Evolutionary conservation across 163 green algal species (phyloP), one percentile per base, ranked within the genome.

Genomic region (Scenedesmus sp.): DNA sequence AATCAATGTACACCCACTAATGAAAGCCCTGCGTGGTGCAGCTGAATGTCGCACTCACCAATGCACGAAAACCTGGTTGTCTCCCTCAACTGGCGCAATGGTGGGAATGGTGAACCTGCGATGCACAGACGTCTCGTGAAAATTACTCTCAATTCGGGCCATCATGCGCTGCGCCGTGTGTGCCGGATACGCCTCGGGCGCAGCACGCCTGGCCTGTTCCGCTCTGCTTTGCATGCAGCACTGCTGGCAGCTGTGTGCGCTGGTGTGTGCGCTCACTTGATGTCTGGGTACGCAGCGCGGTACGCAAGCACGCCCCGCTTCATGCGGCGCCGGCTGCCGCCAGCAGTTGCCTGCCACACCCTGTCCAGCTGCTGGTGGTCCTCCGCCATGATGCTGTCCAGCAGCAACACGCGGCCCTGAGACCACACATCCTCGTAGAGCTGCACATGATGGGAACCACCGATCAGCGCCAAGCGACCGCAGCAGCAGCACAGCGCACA

Each of bases 221-320:
- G 34, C 34, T 46, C 34, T 46, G 18, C 66, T 76, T 12, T 70
- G 62, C 16, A 70, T 18, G 62, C 18, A 76, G 4, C 10, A 77
- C 15, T 46, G 34, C 34, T 46, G 34, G 34, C 34, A 46, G 34
- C 34, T 46, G 34, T 46, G 34, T 46, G 34, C 34, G 34, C 34
- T 46, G 34, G 34, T 46, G 34, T 46, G 34, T 46, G 34, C 34
- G 34, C 87, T 84, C 55, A 92, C 91, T 57, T 90, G 12, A 94
- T 88, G 73, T 94, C 92, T 46, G 92, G 92, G 74, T 94, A 94
- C 13, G 92, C 92, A 15, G 88, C 84, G 16, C 92, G 60, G 76
- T 94, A 94, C 1, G 92, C 92, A 3, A 94, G 84, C 23, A 94
- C 89, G 23, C 92, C 92, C 12, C 92, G 88, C 62, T 92, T 94